Conservation (phyloP, 495 filamentous ascomycete species). For the Astrocystis sublimbata region DNA sequence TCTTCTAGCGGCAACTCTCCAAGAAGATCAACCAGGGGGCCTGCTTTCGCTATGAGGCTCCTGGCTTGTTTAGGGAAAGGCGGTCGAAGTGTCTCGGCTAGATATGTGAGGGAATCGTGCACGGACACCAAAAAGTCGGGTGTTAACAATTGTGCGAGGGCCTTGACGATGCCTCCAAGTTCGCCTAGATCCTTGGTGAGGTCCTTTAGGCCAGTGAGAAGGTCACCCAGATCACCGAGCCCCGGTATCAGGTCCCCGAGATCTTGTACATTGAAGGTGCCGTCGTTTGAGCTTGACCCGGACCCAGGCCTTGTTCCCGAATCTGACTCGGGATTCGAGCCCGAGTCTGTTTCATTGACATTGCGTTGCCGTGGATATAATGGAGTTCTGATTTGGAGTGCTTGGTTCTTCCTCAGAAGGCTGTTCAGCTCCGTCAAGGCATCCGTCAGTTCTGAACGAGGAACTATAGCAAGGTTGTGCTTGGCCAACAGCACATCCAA, state of each 20-base stretch:
- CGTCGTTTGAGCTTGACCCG: slow-evolving; percentile 14
- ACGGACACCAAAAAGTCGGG: slow-evolving; percentile 35
- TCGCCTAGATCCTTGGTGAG: slow-evolving; percentile 24
- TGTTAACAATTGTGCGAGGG: slow-evolving; percentile 29
- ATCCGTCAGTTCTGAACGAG: slow-evolving; percentile 39
- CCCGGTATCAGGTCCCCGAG: slow-evolving; percentile 29
- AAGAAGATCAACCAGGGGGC: slow-evolving; percentile 33
- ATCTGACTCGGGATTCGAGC: background rate
- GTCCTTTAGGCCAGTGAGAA: slow-evolving; percentile 29
- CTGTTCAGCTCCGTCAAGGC: slow-evolving; percentile 38
- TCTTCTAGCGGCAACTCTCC: slow-evolving; percentile 33
- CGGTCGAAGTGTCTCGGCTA: slow-evolving; percentile 33
- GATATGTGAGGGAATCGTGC: slow-evolving; percentile 36
- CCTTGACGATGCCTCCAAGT: slow-evolving; percentile 26
- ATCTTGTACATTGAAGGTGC: slow-evolving; percentile 19
- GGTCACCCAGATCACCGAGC: slow-evolving; percentile 29
- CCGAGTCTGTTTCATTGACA: slow-evolving; percentile 21
- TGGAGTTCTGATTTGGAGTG: slow-evolving; percentile 27
- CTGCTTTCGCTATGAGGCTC: slow-evolving; percentile 30
- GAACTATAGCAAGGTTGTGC: slow-evolving; percentile 39
- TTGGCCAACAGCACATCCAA: slow-evolving; percentile 34
- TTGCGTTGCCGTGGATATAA: slow-evolving; percentile 29
- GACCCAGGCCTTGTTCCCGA: background rate
- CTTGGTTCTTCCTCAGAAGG: slow-evolving; percentile 33
- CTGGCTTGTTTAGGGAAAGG: slow-evolving; percentile 32